Percentiles rank a stretch among this genome's conserved stretches.
phyloP scores from a whole-genome alignment of 805 yeast genomes.

The Cephaloascus fragrans region DNA sequence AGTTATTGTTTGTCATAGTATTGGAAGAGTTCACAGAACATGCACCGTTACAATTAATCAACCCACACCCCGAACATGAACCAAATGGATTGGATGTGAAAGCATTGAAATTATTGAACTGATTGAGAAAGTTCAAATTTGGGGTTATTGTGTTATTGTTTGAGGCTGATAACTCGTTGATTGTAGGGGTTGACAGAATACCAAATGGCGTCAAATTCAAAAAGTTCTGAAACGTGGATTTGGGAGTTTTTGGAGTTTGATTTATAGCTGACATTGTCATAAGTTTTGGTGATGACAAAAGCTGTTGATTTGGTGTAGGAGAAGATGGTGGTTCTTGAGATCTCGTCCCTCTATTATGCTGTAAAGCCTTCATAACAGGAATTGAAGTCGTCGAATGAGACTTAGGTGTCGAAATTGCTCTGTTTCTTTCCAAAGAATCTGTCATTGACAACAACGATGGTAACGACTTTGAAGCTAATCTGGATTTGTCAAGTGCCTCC shows the following conservation, averaged over 20 bases:
- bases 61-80: no score
- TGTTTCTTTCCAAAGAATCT: not conserved
- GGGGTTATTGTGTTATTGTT: not conserved
- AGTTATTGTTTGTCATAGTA: not conserved
- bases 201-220: no score
- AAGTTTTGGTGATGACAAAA: no score
- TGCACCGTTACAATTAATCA: no score
- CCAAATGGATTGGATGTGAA: not conserved
- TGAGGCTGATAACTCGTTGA: not conserved
- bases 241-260: not conserved
- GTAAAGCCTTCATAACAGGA: no score
- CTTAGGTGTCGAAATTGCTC: not conserved
- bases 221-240: no score
- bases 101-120: not conserved
- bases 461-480: not conserved
- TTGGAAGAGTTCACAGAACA: no score
- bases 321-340: not conserved
- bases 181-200: not conserved
- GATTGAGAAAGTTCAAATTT: not conserved
- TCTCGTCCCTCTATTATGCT: not conserved
- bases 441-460: not conserved
- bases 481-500: not conserved
- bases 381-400: not conserved
- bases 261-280: not conserved
- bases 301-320: no score